Evolutionary conservation across 140 eudicot species (phyloP), one percentile per base, ranked within the genome.

Genomic region (Bidens hawaiensis): DNA sequence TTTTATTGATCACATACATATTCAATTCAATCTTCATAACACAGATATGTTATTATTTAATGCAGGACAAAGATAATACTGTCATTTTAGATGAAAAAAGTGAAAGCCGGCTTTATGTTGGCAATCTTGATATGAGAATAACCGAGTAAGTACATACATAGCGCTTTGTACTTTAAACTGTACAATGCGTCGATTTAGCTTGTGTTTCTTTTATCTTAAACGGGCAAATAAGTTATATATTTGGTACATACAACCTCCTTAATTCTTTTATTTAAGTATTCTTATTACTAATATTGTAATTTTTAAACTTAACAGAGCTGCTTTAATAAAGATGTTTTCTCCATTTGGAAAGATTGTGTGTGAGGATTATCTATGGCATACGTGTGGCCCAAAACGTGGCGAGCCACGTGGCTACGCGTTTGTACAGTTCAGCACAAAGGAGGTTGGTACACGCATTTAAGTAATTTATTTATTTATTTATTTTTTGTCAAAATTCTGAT

Each of bases 381-480:
- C 85, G 16, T 88, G 90, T 43, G 94, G 96, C 53, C 96, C 94
- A 10, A 88, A 85, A 65, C 88, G 94, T 16, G 94, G 96, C 27
- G 87, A 80, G 54, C 96, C 96, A 50, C 88, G 96, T 63, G 96
- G 96, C 24, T 88, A 82, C 68, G 96, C 96, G 16, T 88, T 88
- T 50, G 60, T 88, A 36, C 88, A 85, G 78, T 88, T 76, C 57
- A 69, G 85, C 51, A 74, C 83, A 11, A 76, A 75, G 63, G 33
- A 28, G 5, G 33, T 28, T 28, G 5, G 33, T 28, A 28, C 2
- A 2, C 33, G 3, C 33, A 2, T 28, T 28, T 5, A 28, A 5
- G 5, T 28, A 28, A 28, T 28, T 28, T 28, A n/a, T n/a, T n/a
- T n/a, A n/a, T n/a, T n/a, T n/a, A n/a, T 28, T 2, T 19, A 4